Conservation (phyloP, 441 rosid species). For the Gossypium davidsonii region DNA sequence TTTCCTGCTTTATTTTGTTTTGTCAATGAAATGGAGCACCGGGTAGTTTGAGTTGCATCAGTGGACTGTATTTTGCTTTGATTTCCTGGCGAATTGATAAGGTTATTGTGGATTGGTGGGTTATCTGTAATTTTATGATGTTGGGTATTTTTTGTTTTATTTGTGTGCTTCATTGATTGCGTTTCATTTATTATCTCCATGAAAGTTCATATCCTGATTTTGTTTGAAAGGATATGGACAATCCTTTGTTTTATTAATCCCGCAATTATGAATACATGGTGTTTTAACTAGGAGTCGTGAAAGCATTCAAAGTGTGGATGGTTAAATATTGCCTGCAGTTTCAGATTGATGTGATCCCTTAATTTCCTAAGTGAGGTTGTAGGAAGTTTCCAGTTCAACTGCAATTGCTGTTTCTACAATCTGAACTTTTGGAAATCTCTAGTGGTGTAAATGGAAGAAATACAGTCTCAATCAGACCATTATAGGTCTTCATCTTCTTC, state of each 20-base stretch:
- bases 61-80: not conserved
- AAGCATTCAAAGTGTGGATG: not conserved
- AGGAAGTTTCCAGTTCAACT: constrained; percentile 9
- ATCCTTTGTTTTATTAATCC: not conserved
- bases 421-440: constrained; percentile 16
- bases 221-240: not conserved
- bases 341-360: not conserved
- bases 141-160: not conserved
- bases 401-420: constrained; percentile 10
- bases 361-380: not conserved
- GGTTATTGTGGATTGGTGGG: not conserved
- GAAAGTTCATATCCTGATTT: not conserved
- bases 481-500: constrained; percentile 96
- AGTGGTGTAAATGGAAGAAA: constrained; percentile 69
- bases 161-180: not conserved
- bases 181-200: not conserved
- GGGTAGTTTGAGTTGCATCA: not conserved
- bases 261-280: not conserved
- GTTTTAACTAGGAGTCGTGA: not conserved
- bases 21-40: not conserved
- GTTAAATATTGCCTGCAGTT: not conserved
- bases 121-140: not conserved
- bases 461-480: constrained; percentile 88
- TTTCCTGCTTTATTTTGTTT: not conserved
- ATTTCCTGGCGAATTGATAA: not conserved